A percentile compares a stretch with the other conserved stretches of the same genome.
Conservation (phyloP, 495 filamentous ascomycete genomes). For the Aspergillus indologenus region DNA sequence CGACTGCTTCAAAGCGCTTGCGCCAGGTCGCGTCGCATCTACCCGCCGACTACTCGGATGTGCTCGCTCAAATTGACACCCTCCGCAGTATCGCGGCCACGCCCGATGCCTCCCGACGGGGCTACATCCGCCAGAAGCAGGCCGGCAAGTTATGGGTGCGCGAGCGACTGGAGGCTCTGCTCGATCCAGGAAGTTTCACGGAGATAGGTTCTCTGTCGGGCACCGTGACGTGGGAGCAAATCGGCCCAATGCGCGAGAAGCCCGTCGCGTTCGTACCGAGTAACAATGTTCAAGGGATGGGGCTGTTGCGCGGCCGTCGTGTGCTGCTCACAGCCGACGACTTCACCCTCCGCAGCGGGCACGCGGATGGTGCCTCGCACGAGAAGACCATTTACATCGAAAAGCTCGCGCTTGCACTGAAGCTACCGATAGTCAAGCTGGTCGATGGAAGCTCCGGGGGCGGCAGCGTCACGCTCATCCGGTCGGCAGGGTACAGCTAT, state of each 20-base stretch:
- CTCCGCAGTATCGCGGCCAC: slow-evolving; percentile 51
- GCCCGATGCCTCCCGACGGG: slow-evolving; percentile 50
- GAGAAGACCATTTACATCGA: slow-evolving; percentile 61
- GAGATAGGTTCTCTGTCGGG: slow-evolving; percentile 60
- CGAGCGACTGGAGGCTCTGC: slow-evolving; percentile 53
- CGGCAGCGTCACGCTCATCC: slow-evolving; percentile 59
- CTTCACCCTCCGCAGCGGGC: slow-evolving; percentile 60
- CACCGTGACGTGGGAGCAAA: slow-evolving; percentile 55
- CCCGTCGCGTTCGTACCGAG: slow-evolving; percentile 48
- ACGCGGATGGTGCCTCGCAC: slow-evolving; percentile 56
- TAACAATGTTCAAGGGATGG: slow-evolving; percentile 53
- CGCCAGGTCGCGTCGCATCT: slow-evolving; percentile 41
- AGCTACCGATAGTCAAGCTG: slow-evolving; percentile 58
- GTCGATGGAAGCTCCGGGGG: slow-evolving; percentile 62
- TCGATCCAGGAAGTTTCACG: slow-evolving; percentile 51
- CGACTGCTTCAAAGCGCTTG: slow-evolving; percentile 31
- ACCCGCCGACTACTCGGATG: slow-evolving; percentile 60
- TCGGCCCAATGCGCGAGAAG: slow-evolving; percentile 45
- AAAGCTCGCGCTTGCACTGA: slow-evolving; percentile 47
- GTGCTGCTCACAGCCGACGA: slow-evolving; percentile 61
- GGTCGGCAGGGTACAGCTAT: slow-evolving; percentile 53
- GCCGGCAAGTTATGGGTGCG: slow-evolving; percentile 65
- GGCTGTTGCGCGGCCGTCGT: slow-evolving; percentile 49
- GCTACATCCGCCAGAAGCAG: slow-evolving; percentile 58
- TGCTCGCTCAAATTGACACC: slow-evolving; percentile 49